These are phyloP conservation scores for Tritrichomonas musculus DNA, from an alignment of 208 protist genomes.

Conservation along the genomic window DNA sequence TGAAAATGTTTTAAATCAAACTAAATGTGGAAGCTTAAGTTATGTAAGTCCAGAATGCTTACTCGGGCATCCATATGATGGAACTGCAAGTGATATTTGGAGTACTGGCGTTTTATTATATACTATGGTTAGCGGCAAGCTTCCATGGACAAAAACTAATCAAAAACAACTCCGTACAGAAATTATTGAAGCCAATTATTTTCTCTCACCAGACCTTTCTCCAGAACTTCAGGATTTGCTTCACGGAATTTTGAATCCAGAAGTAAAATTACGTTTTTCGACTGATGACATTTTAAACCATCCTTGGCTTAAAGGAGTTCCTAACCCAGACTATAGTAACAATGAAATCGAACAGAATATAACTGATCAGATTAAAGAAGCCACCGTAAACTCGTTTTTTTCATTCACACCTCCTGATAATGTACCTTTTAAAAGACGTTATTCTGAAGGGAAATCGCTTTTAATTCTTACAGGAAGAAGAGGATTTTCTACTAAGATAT, in stretches of 20 bases:
- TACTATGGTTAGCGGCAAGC: not conserved
- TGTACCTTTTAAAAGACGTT: too few species aligned
- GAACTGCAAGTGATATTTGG: constrained; percentile 3
- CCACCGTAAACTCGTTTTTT: too few species aligned
- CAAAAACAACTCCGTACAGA: not conserved
- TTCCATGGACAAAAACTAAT: constrained; percentile 18
- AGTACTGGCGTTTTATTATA: not conserved
- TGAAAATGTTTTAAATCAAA: not conserved
- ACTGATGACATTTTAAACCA: constrained; percentile 8
- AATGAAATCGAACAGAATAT: too few species aligned
- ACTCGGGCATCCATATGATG: not conserved
- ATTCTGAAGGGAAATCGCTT: too few species aligned
- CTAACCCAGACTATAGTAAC: too few species aligned
- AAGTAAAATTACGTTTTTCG: not conserved
- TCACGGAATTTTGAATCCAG: not conserved
- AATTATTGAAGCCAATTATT: not conserved
- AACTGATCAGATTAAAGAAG: too few species aligned
- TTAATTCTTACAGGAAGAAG: too few species aligned
- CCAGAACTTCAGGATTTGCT: not conserved
- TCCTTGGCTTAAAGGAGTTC: constrained; percentile 18
- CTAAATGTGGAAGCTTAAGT: not conserved
- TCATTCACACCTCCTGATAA: too few species aligned
- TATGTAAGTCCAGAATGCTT: not conserved
- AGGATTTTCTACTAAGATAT: too few species aligned
- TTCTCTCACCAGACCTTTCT: not conserved